Evolutionary conservation across 345 rosid genomes (phyloP), one percentile per base, ranked within the genome.

Genomic region (Adansonia digitata): DNA sequence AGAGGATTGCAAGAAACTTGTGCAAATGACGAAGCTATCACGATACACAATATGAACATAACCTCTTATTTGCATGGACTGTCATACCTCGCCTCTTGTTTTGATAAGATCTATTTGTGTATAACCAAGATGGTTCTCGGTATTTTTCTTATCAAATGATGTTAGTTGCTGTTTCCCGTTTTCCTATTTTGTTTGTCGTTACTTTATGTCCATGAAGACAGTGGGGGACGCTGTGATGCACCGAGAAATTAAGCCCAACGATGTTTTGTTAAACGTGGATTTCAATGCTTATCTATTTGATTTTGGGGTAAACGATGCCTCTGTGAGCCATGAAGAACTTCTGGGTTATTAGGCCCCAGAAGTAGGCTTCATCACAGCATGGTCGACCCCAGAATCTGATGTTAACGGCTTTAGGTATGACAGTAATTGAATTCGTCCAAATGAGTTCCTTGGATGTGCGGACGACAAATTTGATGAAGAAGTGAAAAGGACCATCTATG

Each of bases 201-300:
- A 24, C 84, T 78, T 14, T 82, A 82, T 72, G 83, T 86, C 56
- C 87, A 82, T 18, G 79, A 84, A 35, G 84, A 84, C n/a, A 74
- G 78, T 0, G 87, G 78, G 45, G 77, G 75, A 34, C 83, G n/a
- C 82, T 2, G 77, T 86, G 0, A 77, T 84, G 35, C 89, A 82
- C 65, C 77, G 84, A 0, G 84, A 84, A 1, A 72, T 84, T 14
- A 80, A 86, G 71, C 85, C 84, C 2, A 80, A 81, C 76, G 82
- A 84, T 20, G 62, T 82, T 11, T 75, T 85, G 86, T 13, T 81
- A 7, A 83, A 85, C 15, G 59, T 77, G 20, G 74, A 83, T 0
- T 79, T 51, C 65, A 81, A 73, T 52, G 77, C 88, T 53, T 77
- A 72, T 51, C 71, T 77, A 2, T 82, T 85, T 0, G 82, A 85